Conservation (phyloP, 192 early-diverging fungal genomes). For the Cladochytrium replicatum region DNA sequence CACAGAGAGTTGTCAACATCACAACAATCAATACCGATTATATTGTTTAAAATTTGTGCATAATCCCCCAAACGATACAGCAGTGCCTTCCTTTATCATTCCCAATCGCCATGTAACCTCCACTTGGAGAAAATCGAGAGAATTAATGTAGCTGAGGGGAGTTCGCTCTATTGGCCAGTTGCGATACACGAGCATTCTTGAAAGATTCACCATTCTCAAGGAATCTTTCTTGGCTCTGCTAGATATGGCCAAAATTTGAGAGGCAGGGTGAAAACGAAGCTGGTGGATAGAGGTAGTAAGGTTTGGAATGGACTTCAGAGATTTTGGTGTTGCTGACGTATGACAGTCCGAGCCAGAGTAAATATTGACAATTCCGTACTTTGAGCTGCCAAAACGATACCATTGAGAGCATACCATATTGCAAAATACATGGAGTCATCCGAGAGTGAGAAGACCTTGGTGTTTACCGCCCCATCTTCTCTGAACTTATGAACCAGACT, state of each 20-base stretch:
- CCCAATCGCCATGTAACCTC: slow-evolving; percentile 82
- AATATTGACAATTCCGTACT: slow-evolving; percentile 81
- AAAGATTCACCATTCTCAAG: slow-evolving; percentile 73
- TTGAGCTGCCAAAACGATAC: slow-evolving; percentile 32
- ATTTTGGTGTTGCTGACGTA: slow-evolving; percentile 39
- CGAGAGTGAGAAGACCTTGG: slow-evolving; percentile 60
- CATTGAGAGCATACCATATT: neutral
- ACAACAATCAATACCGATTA: neutral
- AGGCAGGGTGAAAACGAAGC: slow-evolving; percentile 75
- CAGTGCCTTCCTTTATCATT: slow-evolving; percentile 80
- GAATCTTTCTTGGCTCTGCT: slow-evolving; percentile 65
- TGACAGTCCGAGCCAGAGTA: slow-evolving; percentile 50
- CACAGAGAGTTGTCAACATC: too few relatives aligned
- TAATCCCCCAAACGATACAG: slow-evolving; percentile 61
- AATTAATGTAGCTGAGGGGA: slow-evolving; percentile 70
- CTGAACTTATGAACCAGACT: slow-evolving; percentile 66
- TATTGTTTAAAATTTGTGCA: neutral
- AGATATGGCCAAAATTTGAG: slow-evolving; percentile 72
- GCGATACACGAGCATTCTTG: slow-evolving; percentile 65
- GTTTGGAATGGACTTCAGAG: slow-evolving; percentile 71
- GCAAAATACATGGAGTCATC: slow-evolving; percentile 50
- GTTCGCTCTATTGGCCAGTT: slow-evolving; percentile 89
- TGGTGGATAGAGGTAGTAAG: slow-evolving; percentile 71
- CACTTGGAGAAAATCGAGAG: slow-evolving; percentile 73
- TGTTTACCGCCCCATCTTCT: slow-evolving; percentile 75